A percentile compares a stretch with the other conserved stretches of the same genome.
These are phyloP conservation scores for Neofusicoccum cordaticola DNA, from an alignment of 2,329 filamentous ascomycete genomes.

Conservation along the genomic window DNA sequence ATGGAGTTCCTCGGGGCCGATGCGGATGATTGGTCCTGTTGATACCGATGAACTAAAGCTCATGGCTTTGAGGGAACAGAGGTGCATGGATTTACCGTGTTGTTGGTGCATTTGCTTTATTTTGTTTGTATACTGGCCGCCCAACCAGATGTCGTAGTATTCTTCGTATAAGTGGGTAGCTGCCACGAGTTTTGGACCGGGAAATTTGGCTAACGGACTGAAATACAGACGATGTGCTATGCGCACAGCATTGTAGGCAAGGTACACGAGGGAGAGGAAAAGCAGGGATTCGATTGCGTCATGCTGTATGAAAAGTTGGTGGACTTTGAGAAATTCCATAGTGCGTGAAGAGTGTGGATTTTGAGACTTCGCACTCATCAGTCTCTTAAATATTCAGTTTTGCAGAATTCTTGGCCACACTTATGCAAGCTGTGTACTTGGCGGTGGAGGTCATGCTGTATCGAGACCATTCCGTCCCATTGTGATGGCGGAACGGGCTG, in stretches of 20 bases:
- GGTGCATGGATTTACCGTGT: constrained; percentile 10
- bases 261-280: background rate
- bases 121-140: constrained; percentile 18
- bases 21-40: constrained; percentile 18
- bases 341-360: too few relatives aligned
- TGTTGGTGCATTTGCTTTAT: constrained; percentile 16
- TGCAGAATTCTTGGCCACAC: too few relatives aligned
- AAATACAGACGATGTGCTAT: constrained; percentile 31
- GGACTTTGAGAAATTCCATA: too few relatives aligned
- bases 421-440: too few relatives aligned
- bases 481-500: too few relatives aligned
- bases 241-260: background rate
- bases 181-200: constrained; percentile 29
- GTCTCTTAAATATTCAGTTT: too few relatives aligned
- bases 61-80: too few relatives aligned
- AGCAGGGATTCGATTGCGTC: too few relatives aligned
- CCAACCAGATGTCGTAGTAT: constrained; percentile 22
- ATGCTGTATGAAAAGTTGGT: too few relatives aligned
- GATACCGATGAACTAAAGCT: background rate
- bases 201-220: constrained; percentile 31
- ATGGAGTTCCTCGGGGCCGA: constrained; percentile 19
- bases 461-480: too few relatives aligned
- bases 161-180: constrained; percentile 23
- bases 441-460: too few relatives aligned
- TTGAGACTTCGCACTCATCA: too few relatives aligned